Conservation (phyloP, 2,329 filamentous ascomycete genomes). For the Fusarium annulatum region DNA sequence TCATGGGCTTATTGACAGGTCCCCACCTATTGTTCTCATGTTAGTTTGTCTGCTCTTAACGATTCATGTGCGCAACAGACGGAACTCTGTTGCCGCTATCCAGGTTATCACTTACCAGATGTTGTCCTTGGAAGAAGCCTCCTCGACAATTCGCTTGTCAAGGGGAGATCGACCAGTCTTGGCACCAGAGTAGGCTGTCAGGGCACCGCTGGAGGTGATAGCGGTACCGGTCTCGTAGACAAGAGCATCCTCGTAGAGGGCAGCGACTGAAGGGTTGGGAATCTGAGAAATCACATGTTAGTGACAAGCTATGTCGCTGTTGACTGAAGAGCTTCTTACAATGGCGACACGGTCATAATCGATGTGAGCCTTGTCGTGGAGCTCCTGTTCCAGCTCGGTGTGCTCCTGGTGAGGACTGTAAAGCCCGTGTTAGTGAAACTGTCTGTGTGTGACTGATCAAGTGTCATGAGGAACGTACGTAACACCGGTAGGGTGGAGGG, state of each 20-base stretch:
- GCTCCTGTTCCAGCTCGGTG: conserved; percentile 96
- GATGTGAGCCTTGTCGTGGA: conserved; percentile 97
- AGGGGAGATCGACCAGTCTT: conserved; percentile 97
- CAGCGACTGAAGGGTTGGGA: conserved; percentile 93
- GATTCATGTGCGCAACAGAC: conserved; percentile 18
- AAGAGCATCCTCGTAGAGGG: conserved; percentile 98
- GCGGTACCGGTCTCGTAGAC: conserved; percentile 97
- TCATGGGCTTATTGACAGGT: conserved; percentile 99
- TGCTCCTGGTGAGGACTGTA: conserved; percentile 83
- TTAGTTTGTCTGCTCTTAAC: conserved; percentile 45
- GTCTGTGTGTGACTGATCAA: conserved; percentile 11
- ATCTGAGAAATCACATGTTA: conserved; percentile 57
- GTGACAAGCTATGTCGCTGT: background rate
- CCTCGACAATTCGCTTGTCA: conserved; percentile 97
- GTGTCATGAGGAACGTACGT: conserved; percentile 69
- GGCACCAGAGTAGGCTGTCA: conserved; percentile 96
- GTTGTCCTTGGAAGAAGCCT: conserved; percentile 86
- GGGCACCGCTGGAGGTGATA: conserved; percentile 93
- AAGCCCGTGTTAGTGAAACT: conserved; percentile 45
- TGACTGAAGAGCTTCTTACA: conserved; percentile 65
- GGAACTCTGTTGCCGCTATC: conserved; percentile 26
- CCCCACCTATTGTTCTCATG: conserved; percentile 73
- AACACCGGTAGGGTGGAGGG: conserved; percentile 90
- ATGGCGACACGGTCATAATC: conserved; percentile 99
- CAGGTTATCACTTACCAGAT: conserved; percentile 72